Base-by-base conservation (phyloP, 1,139 yeast genomes). In the Nematodospora anomalae region DNA sequence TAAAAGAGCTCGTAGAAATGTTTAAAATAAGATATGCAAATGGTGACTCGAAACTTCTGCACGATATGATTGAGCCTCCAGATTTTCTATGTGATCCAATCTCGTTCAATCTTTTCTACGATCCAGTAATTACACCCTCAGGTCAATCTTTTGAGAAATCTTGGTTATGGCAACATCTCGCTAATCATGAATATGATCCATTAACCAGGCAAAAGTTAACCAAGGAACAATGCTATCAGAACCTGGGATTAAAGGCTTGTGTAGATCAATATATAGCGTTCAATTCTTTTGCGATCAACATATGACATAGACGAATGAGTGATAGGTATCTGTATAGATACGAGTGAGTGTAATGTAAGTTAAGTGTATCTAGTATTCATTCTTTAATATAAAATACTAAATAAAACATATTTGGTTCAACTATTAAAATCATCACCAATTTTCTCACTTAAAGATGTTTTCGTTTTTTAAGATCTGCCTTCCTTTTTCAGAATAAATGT, bases 41-140 rank as follows among this genome's bases (percentile, higher is more conserved):
- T 18, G 21, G 6, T 18, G n/a, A 6, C 8, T 18, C 8, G 21
- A 18, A 18, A 8, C 8, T 18, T 6, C 21, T 8, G 8, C 6
- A 6, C 6, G 8, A 18, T 18, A 18, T 8, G 8, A 23, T 20
- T 7, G 67, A 66, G 15, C 63, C 64, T 2, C 78, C 78, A 1
- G 76, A 68, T 20, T 59, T 55, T 35, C 49, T 71, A n/a, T 43
- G 68, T 10, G 76, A 72, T 42, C 79, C 79, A 4, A 67, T 73
- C 20, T 64, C 76, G 2, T 70, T 69, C 48, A 63, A 65, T 31
- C 41, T 72, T 22, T 71, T 71, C 46, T 47, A 46, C 26, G 68
- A 72, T 33, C 78, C 78, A 0, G 76, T 73, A 9, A 54, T 71
- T 12, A 58, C 73, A 7, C 74, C 72, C 6, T 63, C 71, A 10